These are phyloP conservation scores for Sugiyamaella boreocaroliniensis DNA, from an alignment of 805 yeast genomes.

Conservation along the genomic window DNA sequence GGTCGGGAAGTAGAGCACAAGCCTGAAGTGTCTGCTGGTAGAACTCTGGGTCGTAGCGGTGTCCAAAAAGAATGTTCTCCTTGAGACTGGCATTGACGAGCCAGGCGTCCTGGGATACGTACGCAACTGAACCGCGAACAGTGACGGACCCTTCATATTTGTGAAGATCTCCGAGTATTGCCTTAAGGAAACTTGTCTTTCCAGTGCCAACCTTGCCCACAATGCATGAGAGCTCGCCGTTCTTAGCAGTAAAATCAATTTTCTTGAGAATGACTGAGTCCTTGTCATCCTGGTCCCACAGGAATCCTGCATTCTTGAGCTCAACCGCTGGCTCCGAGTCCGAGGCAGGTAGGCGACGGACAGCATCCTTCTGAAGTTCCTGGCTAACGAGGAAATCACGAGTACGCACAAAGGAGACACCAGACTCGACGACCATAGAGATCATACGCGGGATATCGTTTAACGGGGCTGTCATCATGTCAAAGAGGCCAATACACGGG, in stretches of 20 bases:
- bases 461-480: slow-evolving; percentile 43
- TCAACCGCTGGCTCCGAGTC: slow-evolving; percentile 48
- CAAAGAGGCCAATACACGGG: slow-evolving; percentile 51
- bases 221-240: slow-evolving; percentile 72
- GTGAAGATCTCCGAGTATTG: slow-evolving; percentile 70
- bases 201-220: slow-evolving; percentile 86
- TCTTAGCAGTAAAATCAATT: slow-evolving; percentile 54
- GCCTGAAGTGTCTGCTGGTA: slow-evolving; percentile 77
- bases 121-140: slow-evolving; percentile 67
- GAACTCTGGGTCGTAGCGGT: slow-evolving; percentile 70
- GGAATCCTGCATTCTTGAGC: slow-evolving; percentile 17
- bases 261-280: slow-evolving; percentile 26
- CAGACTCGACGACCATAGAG: slow-evolving; percentile 28
- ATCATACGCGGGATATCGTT: slow-evolving; percentile 47
- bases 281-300: slow-evolving; percentile 39
- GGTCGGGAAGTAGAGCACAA: slow-evolving; percentile 78
- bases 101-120: slow-evolving; percentile 88
- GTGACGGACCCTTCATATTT: slow-evolving; percentile 59
- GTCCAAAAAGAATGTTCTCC: slow-evolving; percentile 89
- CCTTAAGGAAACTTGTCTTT: slow-evolving; percentile 70
- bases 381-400: slow-evolving; percentile 39
- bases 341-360: slow-evolving; percentile 16
- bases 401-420: slow-evolving; percentile 41
- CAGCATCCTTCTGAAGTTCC: slow-evolving; percentile 41
- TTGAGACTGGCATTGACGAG: slow-evolving; percentile 83